Base-by-base conservation (phyloP, 139 green algal species). In the Limnomonas spitsbergensis region DNA sequence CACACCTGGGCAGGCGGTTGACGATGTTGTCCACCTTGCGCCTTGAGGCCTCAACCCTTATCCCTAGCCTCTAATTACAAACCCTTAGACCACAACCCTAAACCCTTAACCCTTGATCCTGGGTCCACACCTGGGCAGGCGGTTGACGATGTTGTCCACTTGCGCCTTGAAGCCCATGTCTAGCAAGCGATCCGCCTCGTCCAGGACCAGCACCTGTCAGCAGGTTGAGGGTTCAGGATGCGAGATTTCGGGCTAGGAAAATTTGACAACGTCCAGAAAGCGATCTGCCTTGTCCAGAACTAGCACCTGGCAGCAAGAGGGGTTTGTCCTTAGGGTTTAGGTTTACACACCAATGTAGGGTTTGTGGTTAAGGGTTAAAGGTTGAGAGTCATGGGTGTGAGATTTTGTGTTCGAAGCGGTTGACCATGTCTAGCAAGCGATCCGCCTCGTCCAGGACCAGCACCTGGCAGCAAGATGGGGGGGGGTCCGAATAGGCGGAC, bases 391-490 rank as follows among this genome's bases (percentile, higher is more conserved):
- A n/a, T n/a, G n/a, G n/a, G n/a, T n/a, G n/a, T n/a, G n/a, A n/a
- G n/a, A n/a, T n/a, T n/a, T n/a, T n/a, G n/a, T n/a, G n/a, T n/a
- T n/a, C n/a, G n/a, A n/a, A n/a, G n/a, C n/a, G n/a, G n/a, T n/a
- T n/a, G 3, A 93, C 94, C 93, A 98, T 97, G 78, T 98, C 93
- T 66, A 99, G 80, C 78, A 98, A 82, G 7, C 96, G 77, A 76
- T 99, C 95, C 2, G 96, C 95, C 85, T 99, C 95, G 83, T 99
- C 96, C 54, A 99, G 86, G 7, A 99, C 89, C 27, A 98, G 86
- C 26, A 77, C 40, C 70, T 77, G 68, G 7, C 34, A 52, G 20
- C 9, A 72, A 20, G 47, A 61, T 61, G 47, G n/a, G n/a, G n/a
- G n/a, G n/a, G n/a, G n/a, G n/a, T n/a, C n/a, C n/a, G n/a, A n/a